A percentile compares a stretch with the other conserved stretches of the same genome.
These are phyloP conservation scores for Saccharomycopsis selenospora DNA, from an alignment of 805 yeast species.

Conservation along the genomic window DNA sequence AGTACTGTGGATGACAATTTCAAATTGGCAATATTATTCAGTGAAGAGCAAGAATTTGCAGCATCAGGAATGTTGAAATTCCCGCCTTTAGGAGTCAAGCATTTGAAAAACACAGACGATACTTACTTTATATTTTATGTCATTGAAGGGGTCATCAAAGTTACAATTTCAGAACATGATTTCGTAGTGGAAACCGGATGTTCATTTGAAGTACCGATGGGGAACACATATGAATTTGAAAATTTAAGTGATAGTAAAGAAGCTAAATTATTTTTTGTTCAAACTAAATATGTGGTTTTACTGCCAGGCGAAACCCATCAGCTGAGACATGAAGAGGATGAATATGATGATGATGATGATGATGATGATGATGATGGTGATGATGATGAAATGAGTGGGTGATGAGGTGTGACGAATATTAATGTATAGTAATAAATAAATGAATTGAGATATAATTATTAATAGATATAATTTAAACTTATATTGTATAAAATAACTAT, in stretches of 20 bases:
- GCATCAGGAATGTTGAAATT: conserved; percentile 71
- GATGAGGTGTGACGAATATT: too few species aligned
- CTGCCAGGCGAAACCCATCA: not conserved
- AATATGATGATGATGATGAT: conserved; percentile 6
- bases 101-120: conserved; percentile 52
- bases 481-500: too few species aligned
- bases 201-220: conserved; percentile 74
- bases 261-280: conserved; percentile 70
- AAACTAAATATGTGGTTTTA: conserved; percentile 39
- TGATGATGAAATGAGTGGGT: too few species aligned
- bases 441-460: too few species aligned
- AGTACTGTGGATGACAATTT: conserved; percentile 45
- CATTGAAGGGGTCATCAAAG: conserved; percentile 62
- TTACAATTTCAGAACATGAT: conserved; percentile 47
- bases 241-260: conserved; percentile 47
- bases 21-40: conserved; percentile 57
- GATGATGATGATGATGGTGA: conserved; percentile 11
- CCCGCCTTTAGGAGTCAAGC: conserved; percentile 55
- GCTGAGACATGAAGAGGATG: conserved; percentile 4
- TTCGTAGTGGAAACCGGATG: conserved; percentile 68
- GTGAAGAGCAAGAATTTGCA: conserved; percentile 51
- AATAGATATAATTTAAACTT: too few species aligned
- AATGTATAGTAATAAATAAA: too few species aligned
- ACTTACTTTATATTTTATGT: conserved; percentile 72
- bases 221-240: conserved; percentile 60